A percentile compares a stretch with the other conserved stretches of the same genome.
These are phyloP conservation scores for Dalechampia spathulata DNA, from an alignment of 441 rosid genomes.

Conservation along the genomic window DNA sequence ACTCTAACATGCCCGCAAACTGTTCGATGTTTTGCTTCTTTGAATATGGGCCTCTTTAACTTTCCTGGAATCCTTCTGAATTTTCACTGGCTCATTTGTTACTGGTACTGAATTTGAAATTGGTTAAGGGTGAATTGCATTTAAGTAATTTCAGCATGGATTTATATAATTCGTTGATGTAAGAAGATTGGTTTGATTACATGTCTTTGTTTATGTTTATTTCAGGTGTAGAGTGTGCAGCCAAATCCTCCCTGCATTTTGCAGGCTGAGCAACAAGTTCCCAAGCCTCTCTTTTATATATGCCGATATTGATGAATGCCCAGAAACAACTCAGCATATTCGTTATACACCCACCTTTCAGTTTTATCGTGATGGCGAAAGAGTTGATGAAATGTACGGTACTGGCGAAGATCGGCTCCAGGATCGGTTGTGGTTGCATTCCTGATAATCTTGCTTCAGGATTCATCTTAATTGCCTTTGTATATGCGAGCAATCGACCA, in stretches of 20 bases:
- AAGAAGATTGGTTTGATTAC: neutral
- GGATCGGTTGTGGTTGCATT: slow-evolving; percentile 94
- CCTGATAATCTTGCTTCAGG: slow-evolving; percentile 30
- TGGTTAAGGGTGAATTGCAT: neutral
- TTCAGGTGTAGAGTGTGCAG: slow-evolving; percentile 85
- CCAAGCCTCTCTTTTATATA: slow-evolving; percentile 61
- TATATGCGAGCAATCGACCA: too few species aligned
- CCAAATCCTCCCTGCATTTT: slow-evolving; percentile 75
- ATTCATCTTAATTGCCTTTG: neutral
- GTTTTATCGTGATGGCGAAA: slow-evolving; percentile 78
- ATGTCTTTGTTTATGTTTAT: neutral
- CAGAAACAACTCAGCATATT: slow-evolving; percentile 74
- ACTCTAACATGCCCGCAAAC: slow-evolving; percentile 18
- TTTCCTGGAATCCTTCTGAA: neutral
- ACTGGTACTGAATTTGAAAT: too few species aligned
- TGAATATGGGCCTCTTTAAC: slow-evolving; percentile 1
- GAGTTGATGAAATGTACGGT: slow-evolving; percentile 93
- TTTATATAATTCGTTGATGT: too few species aligned
- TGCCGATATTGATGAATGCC: slow-evolving; percentile 94
- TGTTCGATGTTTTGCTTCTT: slow-evolving; percentile 40
- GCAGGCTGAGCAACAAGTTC: slow-evolving; percentile 59
- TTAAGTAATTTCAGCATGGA: neutral
- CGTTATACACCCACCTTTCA: slow-evolving; percentile 93
- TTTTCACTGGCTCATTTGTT: too few species aligned
- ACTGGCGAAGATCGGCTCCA: slow-evolving; percentile 86